Percentiles rank a stretch among this genome's conserved stretches.
phyloP scores from a whole-genome alignment of 116 monocot species.

The Trichopus zeylanicus region DNA sequence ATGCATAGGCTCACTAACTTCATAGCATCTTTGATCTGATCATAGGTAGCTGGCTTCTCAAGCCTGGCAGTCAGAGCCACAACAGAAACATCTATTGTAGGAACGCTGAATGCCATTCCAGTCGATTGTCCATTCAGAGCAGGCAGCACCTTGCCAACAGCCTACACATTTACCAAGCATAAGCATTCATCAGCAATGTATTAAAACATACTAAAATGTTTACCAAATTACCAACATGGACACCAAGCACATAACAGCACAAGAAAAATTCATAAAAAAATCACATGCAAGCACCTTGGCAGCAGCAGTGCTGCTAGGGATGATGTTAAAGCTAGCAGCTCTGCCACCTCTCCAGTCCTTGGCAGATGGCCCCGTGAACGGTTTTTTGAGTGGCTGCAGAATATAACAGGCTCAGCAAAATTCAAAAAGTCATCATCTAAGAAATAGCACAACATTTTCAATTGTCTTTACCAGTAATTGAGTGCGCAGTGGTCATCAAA shows the following conservation, averaged over 20 bases:
- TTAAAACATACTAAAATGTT: no score
- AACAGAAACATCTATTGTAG: conserved; percentile 78
- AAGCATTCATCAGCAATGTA: no score
- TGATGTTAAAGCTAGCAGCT: conserved; percentile 79
- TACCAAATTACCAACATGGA: no score
- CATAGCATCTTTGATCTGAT: conserved; percentile 57
- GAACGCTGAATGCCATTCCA: conserved; percentile 83
- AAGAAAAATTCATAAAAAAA: no score
- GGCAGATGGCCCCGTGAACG: conserved; percentile 71
- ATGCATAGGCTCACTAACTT: no score
- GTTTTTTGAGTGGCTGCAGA: conserved; percentile 85
- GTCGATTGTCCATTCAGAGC: conserved; percentile 70
- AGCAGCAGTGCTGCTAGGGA: no score
- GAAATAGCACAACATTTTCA: no score
- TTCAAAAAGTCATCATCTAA: no score
- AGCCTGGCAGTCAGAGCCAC: conserved; percentile 74
- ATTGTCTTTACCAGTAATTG: conserved; percentile 45
- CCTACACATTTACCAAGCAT: conserved; percentile 77
- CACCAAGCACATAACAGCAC: no score
- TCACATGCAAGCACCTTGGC: no score
- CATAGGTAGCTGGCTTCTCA: conserved; percentile 59
- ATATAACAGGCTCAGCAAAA: no score
- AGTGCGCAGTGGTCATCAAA: conserved; percentile 85
- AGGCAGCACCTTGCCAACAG: conserved; percentile 87
- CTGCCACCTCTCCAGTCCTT: conserved; percentile 98